phyloP scores from a whole-genome alignment of 1,284 basidiomycete genomes.

The Papiliotrema flavescens region DNA sequence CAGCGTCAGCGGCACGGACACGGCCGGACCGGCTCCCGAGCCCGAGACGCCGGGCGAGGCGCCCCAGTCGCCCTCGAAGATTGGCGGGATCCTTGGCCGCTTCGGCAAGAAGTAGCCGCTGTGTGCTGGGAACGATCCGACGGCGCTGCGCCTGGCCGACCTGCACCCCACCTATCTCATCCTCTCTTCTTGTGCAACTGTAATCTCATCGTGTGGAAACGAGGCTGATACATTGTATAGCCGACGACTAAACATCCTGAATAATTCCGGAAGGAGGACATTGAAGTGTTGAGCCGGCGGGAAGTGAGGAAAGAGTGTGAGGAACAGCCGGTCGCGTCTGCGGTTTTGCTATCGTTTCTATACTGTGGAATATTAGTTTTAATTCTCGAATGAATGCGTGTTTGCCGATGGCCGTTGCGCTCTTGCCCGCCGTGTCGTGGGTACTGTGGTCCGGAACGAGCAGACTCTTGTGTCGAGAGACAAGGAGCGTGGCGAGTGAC shows the following conservation, averaged over 20 bases:
- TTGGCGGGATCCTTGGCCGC: constrained; percentile 21
- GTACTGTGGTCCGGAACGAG: too few species aligned
- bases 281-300: neutral
- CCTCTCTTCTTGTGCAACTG: neutral
- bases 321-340: neutral
- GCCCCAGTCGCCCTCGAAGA: constrained; percentile 2
- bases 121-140: neutral
- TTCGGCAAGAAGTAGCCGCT: constrained; percentile 10
- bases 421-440: too few species aligned
- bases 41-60: constrained; percentile 15
- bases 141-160: neutral
- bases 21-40: constrained; percentile 16
- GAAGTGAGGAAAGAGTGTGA: neutral
- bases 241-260: constrained; percentile 7
- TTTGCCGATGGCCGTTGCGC: too few species aligned
- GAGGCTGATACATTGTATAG: constrained; percentile 7
- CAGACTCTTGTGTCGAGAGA: too few species aligned
- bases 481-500: too few species aligned
- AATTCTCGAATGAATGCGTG: too few species aligned
- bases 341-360: too few species aligned
- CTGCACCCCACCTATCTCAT: neutral
- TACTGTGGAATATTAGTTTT: too few species aligned
- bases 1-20: constrained; percentile 5
- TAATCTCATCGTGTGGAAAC: neutral
- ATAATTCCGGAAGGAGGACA: neutral